Base-by-base conservation (phyloP, 2,329 filamentous ascomycete species). In the Calonectria fujianensis region DNA sequence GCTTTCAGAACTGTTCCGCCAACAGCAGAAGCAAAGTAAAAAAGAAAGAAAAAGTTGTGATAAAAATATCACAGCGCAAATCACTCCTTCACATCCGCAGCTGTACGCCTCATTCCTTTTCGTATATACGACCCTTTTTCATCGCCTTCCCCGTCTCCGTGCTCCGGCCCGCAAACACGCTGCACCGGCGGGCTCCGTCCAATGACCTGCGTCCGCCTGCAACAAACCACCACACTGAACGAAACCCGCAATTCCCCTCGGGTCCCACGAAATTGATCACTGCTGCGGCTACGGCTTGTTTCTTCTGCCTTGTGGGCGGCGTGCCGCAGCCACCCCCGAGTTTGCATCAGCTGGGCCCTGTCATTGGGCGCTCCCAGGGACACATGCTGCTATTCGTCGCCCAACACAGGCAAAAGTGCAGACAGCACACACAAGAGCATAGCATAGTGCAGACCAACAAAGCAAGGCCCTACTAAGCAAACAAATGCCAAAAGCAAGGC, bases 141-240 rank as follows among this genome's bases (percentile, higher is more conserved):
- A 41, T 18, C 51, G 31, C 13, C 14, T 35, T 41, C 66, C 66
- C 71, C 66, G 51, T 74, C 61, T 52, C 61, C 52, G 67, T 63
- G 41, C 67, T 67, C 67, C 41, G 72, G 61, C 67, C 72, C 61
- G 66, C 72, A 74, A 70, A 70, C 66, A 50, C 20, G 51, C 72
- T 74, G 67, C 27, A 57, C 72, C 51, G 32, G 41, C 67, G 31
- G 41, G 51, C 41, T 65, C 72, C 66, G 51, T 70, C 68, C 72
- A 74, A 69, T 69, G 45, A 51, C 72, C 45, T 57, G 39, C 16
- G n/a, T 13, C 61, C 52, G 13, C 57, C 51, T 20, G 39, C 39
- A 35, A 13, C 61, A 65, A 65, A 61, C 39, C 68, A 64, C 57
- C 57, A 37, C 41, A 39, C 32, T 37, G 57, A 63, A 63, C 13